Percentiles rank a stretch among this genome's conserved stretches.
phyloP scores from a whole-genome alignment of 805 yeast species.

The Starmerella stellata region DNA sequence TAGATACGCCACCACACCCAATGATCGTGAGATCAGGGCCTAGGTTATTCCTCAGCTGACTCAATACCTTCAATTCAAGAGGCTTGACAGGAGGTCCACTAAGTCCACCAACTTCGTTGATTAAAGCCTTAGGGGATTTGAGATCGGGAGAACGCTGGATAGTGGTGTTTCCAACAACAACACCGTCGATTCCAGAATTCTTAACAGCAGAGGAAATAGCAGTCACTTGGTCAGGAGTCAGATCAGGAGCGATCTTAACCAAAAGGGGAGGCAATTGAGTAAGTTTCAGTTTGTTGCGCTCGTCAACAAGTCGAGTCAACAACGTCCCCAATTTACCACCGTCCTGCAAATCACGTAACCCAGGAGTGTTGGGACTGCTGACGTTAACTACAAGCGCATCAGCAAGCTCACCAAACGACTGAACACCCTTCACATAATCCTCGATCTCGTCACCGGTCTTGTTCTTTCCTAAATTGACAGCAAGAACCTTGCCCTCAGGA shows the following conservation, averaged over 20 bases:
- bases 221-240: conserved; percentile 59
- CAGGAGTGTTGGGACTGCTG: conserved; percentile 93
- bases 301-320: conserved; percentile 47
- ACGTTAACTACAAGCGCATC: conserved; percentile 83
- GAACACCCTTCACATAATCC: conserved; percentile 75
- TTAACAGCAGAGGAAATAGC: conserved; percentile 71
- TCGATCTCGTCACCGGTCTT: conserved; percentile 77
- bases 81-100: conserved; percentile 88
- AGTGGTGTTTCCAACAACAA: conserved; percentile 83
- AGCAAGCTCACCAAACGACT: conserved; percentile 61
- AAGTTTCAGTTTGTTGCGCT: conserved; percentile 39
- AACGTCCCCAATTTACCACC: conserved; percentile 55
- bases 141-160: conserved; percentile 57
- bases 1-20: conserved; percentile 90
- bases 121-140: conserved; percentile 29
- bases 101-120: conserved; percentile 51
- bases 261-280: conserved; percentile 52
- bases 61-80: conserved; percentile 51
- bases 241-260: conserved; percentile 89
- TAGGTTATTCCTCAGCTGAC: conserved; percentile 52
- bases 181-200: conserved; percentile 67
- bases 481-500: conserved; percentile 32
- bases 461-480: conserved; percentile 79
- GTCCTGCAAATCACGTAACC: conserved; percentile 68
- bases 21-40: conserved; percentile 59